Evolutionary conservation across 1,284 basidiomycete species (phyloP).

Genomic region (Ustilago vetiveriae): DNA sequence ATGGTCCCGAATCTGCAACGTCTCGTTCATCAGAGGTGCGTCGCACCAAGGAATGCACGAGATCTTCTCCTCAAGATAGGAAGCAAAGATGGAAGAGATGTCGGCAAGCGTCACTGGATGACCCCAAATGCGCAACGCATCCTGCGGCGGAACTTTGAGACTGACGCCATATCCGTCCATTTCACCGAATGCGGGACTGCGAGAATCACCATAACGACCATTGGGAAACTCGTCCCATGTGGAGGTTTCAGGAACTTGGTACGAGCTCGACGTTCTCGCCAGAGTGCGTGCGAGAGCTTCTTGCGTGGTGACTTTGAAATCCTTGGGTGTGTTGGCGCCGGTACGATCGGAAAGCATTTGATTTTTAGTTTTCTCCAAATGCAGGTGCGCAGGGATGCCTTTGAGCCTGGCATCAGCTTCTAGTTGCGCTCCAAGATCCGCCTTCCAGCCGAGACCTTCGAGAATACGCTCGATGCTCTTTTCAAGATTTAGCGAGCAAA

Average conservation of each 20-base stretch:
- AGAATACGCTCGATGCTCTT: constrained; percentile 91
- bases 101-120: constrained; percentile 77
- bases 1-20: constrained; percentile 80
- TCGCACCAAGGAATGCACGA: constrained; percentile 88
- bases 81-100: constrained; percentile 81
- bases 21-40: constrained; percentile 84
- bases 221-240: constrained; percentile 67
- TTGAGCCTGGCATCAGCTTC: constrained; percentile 13
- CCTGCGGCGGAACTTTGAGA: constrained; percentile 70
- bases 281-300: constrained; percentile 41
- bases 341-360: constrained; percentile 48
- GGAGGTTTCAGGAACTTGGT: constrained; percentile 42
- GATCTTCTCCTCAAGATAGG: constrained; percentile 77
- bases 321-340: constrained; percentile 43
- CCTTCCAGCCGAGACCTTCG: constrained; percentile 65
- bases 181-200: constrained; percentile 64
- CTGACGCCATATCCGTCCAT: constrained; percentile 66
- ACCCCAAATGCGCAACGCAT: constrained; percentile 82
- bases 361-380: constrained; percentile 35
- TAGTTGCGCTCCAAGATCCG: constrained; percentile 16
- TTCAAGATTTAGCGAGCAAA: constrained; percentile 97
- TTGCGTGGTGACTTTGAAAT: constrained; percentile 37
- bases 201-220: constrained; percentile 64
- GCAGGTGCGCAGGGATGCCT: constrained; percentile 25
- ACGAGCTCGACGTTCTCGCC: constrained; percentile 40